A percentile compares a stretch with the other conserved stretches of the same genome.
Conservation (phyloP, 2,329 filamentous ascomycete species). For the Lachnum nothofagi region DNA sequence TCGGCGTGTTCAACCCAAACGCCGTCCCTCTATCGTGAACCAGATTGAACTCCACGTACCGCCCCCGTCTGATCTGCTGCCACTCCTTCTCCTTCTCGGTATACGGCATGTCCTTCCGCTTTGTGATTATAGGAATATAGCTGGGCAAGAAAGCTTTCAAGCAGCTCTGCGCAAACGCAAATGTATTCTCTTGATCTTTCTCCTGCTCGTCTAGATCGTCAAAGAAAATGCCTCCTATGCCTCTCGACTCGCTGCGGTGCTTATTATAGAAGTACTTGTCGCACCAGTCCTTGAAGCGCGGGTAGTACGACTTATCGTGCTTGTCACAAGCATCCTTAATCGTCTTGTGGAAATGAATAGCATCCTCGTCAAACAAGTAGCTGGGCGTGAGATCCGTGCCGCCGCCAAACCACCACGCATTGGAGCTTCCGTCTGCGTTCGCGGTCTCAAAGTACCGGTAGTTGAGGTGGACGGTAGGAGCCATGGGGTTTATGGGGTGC, state of each 20-base stretch:
- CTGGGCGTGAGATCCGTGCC: slow-evolving; percentile 88
- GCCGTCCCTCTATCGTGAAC: slow-evolving; percentile 93
- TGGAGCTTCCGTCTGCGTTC: slow-evolving; percentile 71
- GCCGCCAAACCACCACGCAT: slow-evolving; percentile 97
- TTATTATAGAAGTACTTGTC: slow-evolving; percentile 96
- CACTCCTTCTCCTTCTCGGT: slow-evolving; percentile 84
- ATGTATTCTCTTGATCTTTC: slow-evolving; percentile 82
- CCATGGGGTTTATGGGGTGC: slow-evolving; percentile 92
- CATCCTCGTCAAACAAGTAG: slow-evolving; percentile 96
- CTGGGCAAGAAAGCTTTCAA: slow-evolving; percentile 82
- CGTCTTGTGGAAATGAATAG: slow-evolving; percentile 90
- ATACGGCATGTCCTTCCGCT: slow-evolving; percentile 86
- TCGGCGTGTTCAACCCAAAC: slow-evolving; percentile 90
- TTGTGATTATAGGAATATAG: slow-evolving; percentile 83
- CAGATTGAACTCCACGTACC: slow-evolving; percentile 97
- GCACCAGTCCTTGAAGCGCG: slow-evolving; percentile 96
- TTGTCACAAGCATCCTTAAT: slow-evolving; percentile 91
- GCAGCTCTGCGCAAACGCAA: slow-evolving; percentile 82
- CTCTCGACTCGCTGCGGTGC: slow-evolving; percentile 80
- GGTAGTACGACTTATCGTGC: slow-evolving; percentile 88
- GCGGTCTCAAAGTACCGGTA: slow-evolving; percentile 98
- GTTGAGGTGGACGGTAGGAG: slow-evolving; percentile 94
- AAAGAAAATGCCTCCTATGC: slow-evolving; percentile 96
- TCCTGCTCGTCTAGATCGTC: slow-evolving; percentile 88
- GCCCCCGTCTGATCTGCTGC: slow-evolving; percentile 91